phyloP scores from a whole-genome alignment of 768 basidiomycete species.

The Termitomyces sp. region DNA sequence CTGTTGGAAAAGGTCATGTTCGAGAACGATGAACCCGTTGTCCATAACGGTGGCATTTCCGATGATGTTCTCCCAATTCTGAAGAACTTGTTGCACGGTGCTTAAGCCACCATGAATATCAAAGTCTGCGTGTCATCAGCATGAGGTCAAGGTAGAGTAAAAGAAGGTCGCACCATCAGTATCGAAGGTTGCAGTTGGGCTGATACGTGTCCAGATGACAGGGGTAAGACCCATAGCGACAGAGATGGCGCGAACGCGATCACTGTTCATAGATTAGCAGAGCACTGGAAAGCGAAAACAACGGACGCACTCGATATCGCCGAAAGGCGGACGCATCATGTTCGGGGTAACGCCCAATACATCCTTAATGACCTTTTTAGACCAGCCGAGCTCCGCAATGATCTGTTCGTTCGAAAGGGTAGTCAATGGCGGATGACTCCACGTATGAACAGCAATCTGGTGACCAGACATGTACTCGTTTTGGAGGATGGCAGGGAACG shows the following conservation, averaged over 20 bases:
- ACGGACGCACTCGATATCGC: constrained; percentile 64
- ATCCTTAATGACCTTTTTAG: constrained; percentile 81
- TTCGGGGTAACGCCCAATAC: constrained; percentile 75
- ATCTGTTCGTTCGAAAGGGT: constrained; percentile 75
- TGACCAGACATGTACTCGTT: constrained; percentile 75
- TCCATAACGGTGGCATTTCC: constrained; percentile 51
- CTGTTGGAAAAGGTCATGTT: constrained; percentile 85
- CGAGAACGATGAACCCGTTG: constrained; percentile 87
- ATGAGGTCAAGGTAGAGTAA: neutral
- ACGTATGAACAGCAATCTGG: constrained; percentile 67
- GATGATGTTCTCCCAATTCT: constrained; percentile 75
- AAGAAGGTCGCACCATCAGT: constrained; percentile 46
- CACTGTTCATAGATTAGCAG: constrained; percentile 35
- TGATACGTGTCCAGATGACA: constrained; percentile 81
- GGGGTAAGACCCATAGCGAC: constrained; percentile 80
- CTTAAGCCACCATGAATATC: constrained; percentile 67
- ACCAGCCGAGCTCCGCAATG: constrained; percentile 88
- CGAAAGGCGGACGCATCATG: constrained; percentile 79
- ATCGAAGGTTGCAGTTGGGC: constrained; percentile 61
- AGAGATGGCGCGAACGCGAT: constrained; percentile 84
- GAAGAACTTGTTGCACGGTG: constrained; percentile 54
- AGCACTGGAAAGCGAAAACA: neutral
- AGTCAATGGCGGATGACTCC: constrained; percentile 74
- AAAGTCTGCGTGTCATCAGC: constrained; percentile 52
- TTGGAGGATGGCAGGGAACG: constrained; percentile 66